Percentiles rank a stretch among this genome's conserved stretches.
Conservation (phyloP, 1,284 basidiomycete species). For the Peniophora sp. region DNA sequence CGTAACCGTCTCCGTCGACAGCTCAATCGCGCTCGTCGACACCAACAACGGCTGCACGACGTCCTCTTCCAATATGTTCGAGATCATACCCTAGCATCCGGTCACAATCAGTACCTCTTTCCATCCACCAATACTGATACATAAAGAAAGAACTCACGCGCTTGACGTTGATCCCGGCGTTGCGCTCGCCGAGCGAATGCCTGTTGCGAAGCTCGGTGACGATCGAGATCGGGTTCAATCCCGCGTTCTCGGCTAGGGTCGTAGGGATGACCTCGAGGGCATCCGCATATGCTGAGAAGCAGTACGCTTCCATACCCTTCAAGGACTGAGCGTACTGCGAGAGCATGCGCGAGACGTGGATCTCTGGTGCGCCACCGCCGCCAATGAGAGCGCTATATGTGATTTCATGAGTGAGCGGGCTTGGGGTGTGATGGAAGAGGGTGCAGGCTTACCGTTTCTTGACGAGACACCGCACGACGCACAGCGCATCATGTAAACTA, state of each 20-base stretch:
- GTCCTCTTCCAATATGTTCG: conserved; percentile 95
- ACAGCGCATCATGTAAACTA: conserved; percentile 95
- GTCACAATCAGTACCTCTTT: conserved; percentile 6
- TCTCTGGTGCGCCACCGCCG: conserved; percentile 97
- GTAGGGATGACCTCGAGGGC: conserved; percentile 98
- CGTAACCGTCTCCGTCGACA: conserved; percentile 97
- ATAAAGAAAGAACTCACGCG: conserved; percentile 51
- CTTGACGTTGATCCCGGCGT: conserved; percentile 96
- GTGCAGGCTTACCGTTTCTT: conserved; percentile 78
- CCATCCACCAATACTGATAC: not conserved
- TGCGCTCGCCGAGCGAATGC: conserved; percentile 91
- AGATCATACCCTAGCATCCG: conserved; percentile 74
- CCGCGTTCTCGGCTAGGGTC: conserved; percentile 97
- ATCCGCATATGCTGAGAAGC: conserved; percentile 98
- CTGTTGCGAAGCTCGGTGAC: conserved; percentile 97
- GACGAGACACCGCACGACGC: conserved; percentile 96
- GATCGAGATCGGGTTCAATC: conserved; percentile 96
- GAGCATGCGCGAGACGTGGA: conserved; percentile 92
- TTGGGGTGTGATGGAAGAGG: not conserved
- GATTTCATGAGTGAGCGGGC: conserved; percentile 1
- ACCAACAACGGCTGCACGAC: conserved; percentile 96
- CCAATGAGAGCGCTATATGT: conserved; percentile 80
- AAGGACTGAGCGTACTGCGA: conserved; percentile 91
- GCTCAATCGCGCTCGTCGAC: conserved; percentile 90
- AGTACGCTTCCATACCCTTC: conserved; percentile 98